These are phyloP conservation scores for Pseudofabraea citricarpa DNA, from an alignment of 2,329 filamentous ascomycete species.

Conservation along the genomic window DNA sequence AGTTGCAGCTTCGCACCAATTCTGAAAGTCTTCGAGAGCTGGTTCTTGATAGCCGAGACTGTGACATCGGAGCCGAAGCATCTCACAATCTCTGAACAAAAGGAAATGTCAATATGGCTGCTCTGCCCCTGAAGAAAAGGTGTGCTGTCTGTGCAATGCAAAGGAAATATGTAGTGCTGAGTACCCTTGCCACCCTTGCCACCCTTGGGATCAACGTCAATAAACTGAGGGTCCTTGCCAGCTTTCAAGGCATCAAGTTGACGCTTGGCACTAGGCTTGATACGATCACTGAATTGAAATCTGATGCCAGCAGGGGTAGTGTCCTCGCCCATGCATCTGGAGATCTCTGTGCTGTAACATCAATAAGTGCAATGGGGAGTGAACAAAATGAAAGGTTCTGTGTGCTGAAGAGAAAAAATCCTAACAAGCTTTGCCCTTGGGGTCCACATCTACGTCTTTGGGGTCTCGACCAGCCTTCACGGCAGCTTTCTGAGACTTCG, in stretches of 20 bases:
- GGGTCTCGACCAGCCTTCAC: slow-evolving; percentile 23
- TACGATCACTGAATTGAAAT: slow-evolving; percentile 15
- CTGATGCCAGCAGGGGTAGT: slow-evolving; percentile 13
- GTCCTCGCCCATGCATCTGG: slow-evolving; percentile 18
- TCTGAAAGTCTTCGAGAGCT: slow-evolving; percentile 48
- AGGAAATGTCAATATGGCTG: slow-evolving; percentile 3
- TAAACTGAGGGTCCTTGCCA: slow-evolving; percentile 37
- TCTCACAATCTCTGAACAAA: slow-evolving; percentile 48
- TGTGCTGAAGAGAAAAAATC: not conserved
- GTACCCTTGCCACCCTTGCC: slow-evolving; percentile 3
- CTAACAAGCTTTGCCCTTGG: not conserved
- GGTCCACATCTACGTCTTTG: slow-evolving; percentile 16
- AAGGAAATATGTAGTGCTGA: not conserved
- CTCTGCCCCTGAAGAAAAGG: not conserved
- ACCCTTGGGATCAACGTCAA: slow-evolving; percentile 11
- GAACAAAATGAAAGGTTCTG: not conserved
- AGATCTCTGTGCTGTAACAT: not conserved
- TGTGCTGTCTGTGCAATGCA: not conserved
- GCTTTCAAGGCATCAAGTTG: slow-evolving; percentile 40
- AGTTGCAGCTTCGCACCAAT: slow-evolving; percentile 43
- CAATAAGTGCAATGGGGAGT: not conserved
- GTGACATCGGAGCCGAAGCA: slow-evolving; percentile 52
- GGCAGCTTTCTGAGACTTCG: slow-evolving; percentile 24
- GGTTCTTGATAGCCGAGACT: slow-evolving; percentile 48
- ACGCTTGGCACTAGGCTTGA: slow-evolving; percentile 47